phyloP scores from a whole-genome alignment of 345 rosid genomes.

The Arabidopsis suecica region DNA sequence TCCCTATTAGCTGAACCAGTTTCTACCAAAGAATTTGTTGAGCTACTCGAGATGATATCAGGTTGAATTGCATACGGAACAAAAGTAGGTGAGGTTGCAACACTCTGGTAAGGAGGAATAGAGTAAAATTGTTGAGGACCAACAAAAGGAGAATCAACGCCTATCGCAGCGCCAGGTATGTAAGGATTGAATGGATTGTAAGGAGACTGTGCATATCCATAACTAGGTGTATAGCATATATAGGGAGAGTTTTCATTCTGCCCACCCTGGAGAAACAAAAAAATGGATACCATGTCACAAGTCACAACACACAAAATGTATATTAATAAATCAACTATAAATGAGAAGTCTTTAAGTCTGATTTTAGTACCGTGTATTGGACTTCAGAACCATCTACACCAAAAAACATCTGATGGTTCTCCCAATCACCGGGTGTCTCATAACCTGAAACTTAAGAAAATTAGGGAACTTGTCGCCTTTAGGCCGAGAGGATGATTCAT shows the following conservation, averaged over 20 bases:
- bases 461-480: conserved; percentile 11
- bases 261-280: conserved; percentile 62
- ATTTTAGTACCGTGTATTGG: conserved; percentile 65
- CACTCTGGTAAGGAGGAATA: conserved; percentile 63
- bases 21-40: conserved; percentile 56
- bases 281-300: background rate
- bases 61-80: conserved; percentile 63
- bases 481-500: background rate
- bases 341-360: background rate
- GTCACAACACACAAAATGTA: background rate
- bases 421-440: conserved; percentile 91
- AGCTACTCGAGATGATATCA: conserved; percentile 49
- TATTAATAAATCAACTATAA: background rate
- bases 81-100: conserved; percentile 64
- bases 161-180: conserved; percentile 80
- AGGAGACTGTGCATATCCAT: conserved; percentile 86
- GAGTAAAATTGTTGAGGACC: conserved; percentile 76
- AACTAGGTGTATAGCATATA: conserved; percentile 79
- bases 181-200: conserved; percentile 93
- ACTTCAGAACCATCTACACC: conserved; percentile 81
- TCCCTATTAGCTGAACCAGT: conserved; percentile 48
- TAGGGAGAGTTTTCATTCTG: conserved; percentile 83
- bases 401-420: conserved; percentile 82
- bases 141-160: conserved; percentile 63
- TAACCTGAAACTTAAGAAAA: conserved; percentile 57